Base-by-base conservation (phyloP, 495 filamentous ascomycete genomes). In the Neurospora sublineolata region DNA sequence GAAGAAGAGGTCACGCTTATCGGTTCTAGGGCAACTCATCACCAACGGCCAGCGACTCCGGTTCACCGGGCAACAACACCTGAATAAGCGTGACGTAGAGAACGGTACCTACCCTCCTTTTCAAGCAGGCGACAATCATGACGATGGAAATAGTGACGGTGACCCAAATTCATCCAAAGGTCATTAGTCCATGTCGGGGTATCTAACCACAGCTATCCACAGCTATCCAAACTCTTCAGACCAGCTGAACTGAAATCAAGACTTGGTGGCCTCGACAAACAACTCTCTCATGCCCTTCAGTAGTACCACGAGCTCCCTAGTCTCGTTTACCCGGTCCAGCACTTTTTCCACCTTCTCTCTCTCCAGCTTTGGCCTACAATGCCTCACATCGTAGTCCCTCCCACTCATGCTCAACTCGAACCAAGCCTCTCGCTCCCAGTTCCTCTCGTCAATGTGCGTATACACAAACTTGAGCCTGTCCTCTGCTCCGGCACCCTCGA, bases 281-380 rank as follows among this genome's bases (percentile, higher is more conserved):
- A 97, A 74, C 75, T 91, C 91, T 78, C 95, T 88, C 94, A 99
- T 99, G 23, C 91, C 91, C 83, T 97, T 97, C 72, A 98, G 81
- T 74, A 97, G 88, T 33, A 85, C 84, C 3, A 88, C 88, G 77
- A 99, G 84, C 76, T 97, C 92, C 76, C 94, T 86, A 68, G 87
- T 90, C 81, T 97, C 93, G 75, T 97, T 97, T 68, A 93, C 81
- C 72, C 83, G 82, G 69, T 97, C 93, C 16, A 95, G 80, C 64
- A 91, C 88, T 72, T 84, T 81, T 67, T 94, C 90, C 52, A 97
- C 83, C 72, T 88, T 86, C 36, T 91, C 88, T 71, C 84, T 82
- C 77, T 96, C 91, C 70, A 95, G 70, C 81, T 93, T 97, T 36
- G 94, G 94, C 75, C 89, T 83, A 73, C 89, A 91, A 67, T 89